Evolutionary conservation across 2,329 filamentous ascomycete species (phyloP), one percentile per base, ranked within the genome.

Genomic region (Monosporascus sp.): DNA sequence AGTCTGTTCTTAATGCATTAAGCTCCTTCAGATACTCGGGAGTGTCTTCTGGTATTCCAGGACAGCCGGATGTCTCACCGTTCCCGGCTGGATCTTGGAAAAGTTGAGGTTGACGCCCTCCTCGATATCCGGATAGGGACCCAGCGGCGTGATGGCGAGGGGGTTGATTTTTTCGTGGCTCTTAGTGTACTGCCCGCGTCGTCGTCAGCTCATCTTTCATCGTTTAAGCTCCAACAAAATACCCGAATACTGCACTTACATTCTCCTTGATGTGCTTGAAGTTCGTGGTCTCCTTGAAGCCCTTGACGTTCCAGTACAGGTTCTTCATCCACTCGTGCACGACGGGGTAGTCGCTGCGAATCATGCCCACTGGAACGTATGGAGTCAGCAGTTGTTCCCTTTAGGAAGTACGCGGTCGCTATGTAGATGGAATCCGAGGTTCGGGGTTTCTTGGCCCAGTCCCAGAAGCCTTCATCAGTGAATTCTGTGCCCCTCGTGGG

Each of bases 221-320:
- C 6, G 17, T 8, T 4, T n/a, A 39, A 6, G 17, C 37, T 7
- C 17, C 9, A 18, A 4, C 4, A 17, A 18, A 39, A n/a, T 5
- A 39, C 6, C 17, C 3, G 18, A 22, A 38, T 39, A 25, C 9
- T 38, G 6, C 15, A 58, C 62, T 59, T 38, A 64, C 61, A 57
- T 84, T 86, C 64, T 88, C 84, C 68, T 87, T 88, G 64, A 87
- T 87, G 60, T 88, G 84, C 56, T 69, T 77, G 58, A 87, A 87
- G 56, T 87, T 72, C 0, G 84, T 87, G 17, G 79, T 83, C 59
- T 81, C 78, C 53, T 65, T 74, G 55, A 82, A 83, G 0, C 75
- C 80, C 18, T 68, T 60, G 1, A 79, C 72, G 53, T 79, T 76
- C 75, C 78, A 83, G 67, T 84, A 85, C 63, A 84, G 62, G 37